Conservation (phyloP, 768 basidiomycete genomes). For the Suillus brevipes region DNA sequence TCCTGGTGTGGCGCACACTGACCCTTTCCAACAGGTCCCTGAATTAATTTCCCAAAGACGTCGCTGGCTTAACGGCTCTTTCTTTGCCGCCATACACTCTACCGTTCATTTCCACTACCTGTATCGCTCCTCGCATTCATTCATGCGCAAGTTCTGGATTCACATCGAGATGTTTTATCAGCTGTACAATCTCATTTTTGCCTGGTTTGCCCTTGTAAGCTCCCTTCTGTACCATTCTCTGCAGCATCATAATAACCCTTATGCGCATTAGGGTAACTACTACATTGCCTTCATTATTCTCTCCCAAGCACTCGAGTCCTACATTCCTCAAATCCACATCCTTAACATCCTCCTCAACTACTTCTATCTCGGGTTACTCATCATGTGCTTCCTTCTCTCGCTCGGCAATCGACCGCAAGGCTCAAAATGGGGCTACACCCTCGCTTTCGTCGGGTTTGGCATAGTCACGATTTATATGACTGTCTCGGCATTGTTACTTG, state of each 20-base stretch:
- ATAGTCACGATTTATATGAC: slow-evolving; percentile 97
- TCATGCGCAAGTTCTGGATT: slow-evolving; percentile 88
- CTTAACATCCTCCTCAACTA: slow-evolving; percentile 82
- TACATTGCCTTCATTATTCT: slow-evolving; percentile 88
- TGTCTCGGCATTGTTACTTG: slow-evolving; percentile 77
- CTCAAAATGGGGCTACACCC: slow-evolving; percentile 82
- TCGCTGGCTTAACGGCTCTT: slow-evolving; percentile 96
- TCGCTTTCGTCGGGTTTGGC: slow-evolving; percentile 84
- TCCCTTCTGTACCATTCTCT: background rate
- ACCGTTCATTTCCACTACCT: slow-evolving; percentile 94
- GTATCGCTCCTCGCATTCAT: slow-evolving; percentile 83
- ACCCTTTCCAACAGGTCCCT: slow-evolving; percentile 54
- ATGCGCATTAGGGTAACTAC: slow-evolving; percentile 68
- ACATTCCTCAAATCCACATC: slow-evolving; percentile 62
- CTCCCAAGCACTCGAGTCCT: slow-evolving; percentile 65
- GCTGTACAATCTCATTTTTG: slow-evolving; percentile 85
- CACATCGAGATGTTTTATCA: slow-evolving; percentile 95
- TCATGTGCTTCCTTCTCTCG: slow-evolving; percentile 84
- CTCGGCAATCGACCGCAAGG: slow-evolving; percentile 94
- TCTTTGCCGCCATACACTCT: slow-evolving; percentile 95
- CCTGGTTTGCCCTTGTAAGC: slow-evolving; percentile 83
- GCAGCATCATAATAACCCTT: background rate
- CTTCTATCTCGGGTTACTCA: slow-evolving; percentile 82
- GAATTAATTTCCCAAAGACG: slow-evolving; percentile 94
- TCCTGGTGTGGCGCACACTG: background rate